These are phyloP conservation scores for Fusarium heterosporum DNA, from an alignment of 2,329 filamentous ascomycete species.

Conservation along the genomic window DNA sequence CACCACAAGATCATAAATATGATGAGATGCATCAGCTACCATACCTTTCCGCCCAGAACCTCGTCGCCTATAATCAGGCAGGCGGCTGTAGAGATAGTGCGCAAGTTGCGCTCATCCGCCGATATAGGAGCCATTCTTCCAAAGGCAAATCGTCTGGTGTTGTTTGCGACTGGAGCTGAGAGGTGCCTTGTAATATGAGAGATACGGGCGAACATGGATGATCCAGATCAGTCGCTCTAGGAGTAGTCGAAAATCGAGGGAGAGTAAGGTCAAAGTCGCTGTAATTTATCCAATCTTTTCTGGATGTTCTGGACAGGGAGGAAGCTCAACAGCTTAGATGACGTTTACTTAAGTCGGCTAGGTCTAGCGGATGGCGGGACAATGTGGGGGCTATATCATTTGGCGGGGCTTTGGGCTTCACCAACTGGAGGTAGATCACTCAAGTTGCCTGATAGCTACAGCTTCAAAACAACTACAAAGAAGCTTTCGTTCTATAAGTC, in stretches of 20 bases:
- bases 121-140: slow-evolving; percentile 53
- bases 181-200: slow-evolving; percentile 80
- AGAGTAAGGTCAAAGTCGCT: slow-evolving; percentile 11
- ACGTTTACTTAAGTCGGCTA: slow-evolving; percentile 36
- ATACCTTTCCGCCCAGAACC: slow-evolving; percentile 91
- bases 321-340: slow-evolving; percentile 30
- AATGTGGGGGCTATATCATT: slow-evolving; percentile 30
- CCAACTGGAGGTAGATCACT: slow-evolving; percentile 5
- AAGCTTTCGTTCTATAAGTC: neutral
- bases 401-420: slow-evolving; percentile 31
- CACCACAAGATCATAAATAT: neutral
- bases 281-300: slow-evolving; percentile 20
- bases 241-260: slow-evolving; percentile 10
- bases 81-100: slow-evolving; percentile 87
- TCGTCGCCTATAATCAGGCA: slow-evolving; percentile 98
- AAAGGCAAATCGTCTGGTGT: slow-evolving; percentile 49
- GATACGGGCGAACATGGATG: slow-evolving; percentile 79
- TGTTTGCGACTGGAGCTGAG: slow-evolving; percentile 49
- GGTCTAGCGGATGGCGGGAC: slow-evolving; percentile 23
- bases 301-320: slow-evolving; percentile 2
- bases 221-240: slow-evolving; percentile 6
- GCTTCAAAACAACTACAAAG: slow-evolving; percentile 18
- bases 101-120: slow-evolving; percentile 66
- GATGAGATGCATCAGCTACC: neutral
- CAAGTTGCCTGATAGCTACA: slow-evolving; percentile 22